A percentile compares a stretch with the other conserved stretches of the same genome.
phyloP scores from a whole-genome alignment of 352 stramenopile genomes.

The Pelagophyceae sp. region DNA sequence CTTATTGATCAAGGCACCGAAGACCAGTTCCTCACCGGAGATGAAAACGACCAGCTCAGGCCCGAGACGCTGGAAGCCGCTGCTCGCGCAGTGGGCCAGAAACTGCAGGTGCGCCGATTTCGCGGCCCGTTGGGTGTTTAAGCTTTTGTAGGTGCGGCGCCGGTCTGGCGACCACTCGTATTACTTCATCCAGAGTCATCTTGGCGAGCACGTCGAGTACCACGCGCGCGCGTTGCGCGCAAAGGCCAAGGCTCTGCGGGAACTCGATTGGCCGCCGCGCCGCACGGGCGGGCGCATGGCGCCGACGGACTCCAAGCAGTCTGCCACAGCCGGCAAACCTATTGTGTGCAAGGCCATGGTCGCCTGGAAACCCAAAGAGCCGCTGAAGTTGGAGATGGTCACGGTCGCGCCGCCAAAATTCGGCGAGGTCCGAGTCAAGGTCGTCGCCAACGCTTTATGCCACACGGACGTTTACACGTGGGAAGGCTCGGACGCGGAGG shows the following conservation, averaged over 20 bases:
- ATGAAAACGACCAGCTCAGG: constrained; percentile 36
- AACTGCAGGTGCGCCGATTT: no score
- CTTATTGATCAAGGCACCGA: constrained; percentile 44
- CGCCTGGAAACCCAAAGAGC: constrained; percentile 42
- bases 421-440: constrained; percentile 62
- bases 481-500: constrained; percentile 52
- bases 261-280: neutral
- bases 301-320: neutral
- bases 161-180: constrained; percentile 89
- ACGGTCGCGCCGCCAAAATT: constrained; percentile 35
- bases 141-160: constrained; percentile 60
- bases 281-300: neutral
- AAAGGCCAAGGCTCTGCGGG: neutral
- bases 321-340: neutral
- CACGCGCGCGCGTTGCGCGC: constrained; percentile 70
- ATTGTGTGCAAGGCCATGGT: constrained; percentile 32
- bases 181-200: constrained; percentile 90
- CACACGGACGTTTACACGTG: constrained; percentile 68
- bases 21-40: constrained; percentile 37
- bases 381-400: constrained; percentile 25
- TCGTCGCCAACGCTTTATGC: constrained; percentile 70
- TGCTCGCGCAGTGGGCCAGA: constrained; percentile 64
- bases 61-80: constrained; percentile 46
- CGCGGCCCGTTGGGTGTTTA: constrained; percentile 60
- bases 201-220: constrained; percentile 86